Base-by-base conservation (phyloP, 2,329 filamentous ascomycete species). In the Zymoseptoria passerinii region DNA sequence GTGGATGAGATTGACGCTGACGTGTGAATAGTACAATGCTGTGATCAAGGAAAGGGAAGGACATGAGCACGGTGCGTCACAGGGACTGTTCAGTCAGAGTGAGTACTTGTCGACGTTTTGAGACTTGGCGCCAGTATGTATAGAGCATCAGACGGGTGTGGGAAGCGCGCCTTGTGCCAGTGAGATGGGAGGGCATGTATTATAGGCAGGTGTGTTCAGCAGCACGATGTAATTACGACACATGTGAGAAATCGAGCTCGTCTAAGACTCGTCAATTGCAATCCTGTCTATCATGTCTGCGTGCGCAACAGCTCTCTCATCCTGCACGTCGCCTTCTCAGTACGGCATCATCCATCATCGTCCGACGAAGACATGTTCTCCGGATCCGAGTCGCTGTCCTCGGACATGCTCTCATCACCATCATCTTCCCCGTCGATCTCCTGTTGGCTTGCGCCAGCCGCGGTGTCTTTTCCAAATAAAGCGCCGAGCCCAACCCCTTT, bases 41-140 rank as follows among this genome's bases (percentile, higher is more conserved):
- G 57, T 63, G 13, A 61, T 65, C 51, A 55, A 63, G 48, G 63
- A 64, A 54, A 60, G 60, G 10, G 52, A 57, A 49, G 18, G 54
- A 16, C 55, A 60, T 9, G 55, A 54, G 10, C 55, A 60, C 6
- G 55, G 52, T 3, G 52, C 55, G n/a, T 20, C 50, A 28, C 52
- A 52, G 13, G 19, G 50, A 18, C 16, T 54, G 18, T 28, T 58
- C 23, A 58, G 54, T 48, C 57, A 59, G 48, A 59, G 40, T 10
- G 49, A 51, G 18, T 57, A 54, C 27, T 18, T 58, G 40, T 19
- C 35, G 35, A 44, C 35, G 35, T 16, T 44, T n/a, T 44, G 35
- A 44, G 16, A 44, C 13, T 44, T 44, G 4, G 16, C 4, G 28
- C 7, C 18, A 52, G 28, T 54, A 52, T 50, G 57, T 44, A 2